A percentile compares a stretch with the other conserved stretches of the same genome.
Conservation (phyloP, 2,329 filamentous ascomycete genomes). For the Pleomassaria siparia region DNA sequence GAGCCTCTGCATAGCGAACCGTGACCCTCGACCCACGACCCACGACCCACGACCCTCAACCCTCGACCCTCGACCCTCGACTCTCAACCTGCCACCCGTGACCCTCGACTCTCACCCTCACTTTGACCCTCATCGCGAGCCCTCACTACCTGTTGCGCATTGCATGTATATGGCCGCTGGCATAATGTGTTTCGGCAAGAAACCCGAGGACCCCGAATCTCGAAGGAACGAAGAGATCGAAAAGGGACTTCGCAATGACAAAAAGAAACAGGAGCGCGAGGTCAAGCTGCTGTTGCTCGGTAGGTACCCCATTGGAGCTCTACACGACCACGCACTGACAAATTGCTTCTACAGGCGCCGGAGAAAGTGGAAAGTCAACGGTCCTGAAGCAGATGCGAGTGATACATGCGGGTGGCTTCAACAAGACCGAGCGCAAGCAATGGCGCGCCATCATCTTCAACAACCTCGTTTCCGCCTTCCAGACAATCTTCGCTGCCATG, state of each 20-base stretch:
- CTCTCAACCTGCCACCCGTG: neutral
- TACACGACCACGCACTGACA: constrained; percentile 29
- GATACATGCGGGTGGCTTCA: constrained; percentile 92
- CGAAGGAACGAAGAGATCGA: constrained; percentile 73
- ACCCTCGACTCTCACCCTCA: neutral
- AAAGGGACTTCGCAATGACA: constrained; percentile 79
- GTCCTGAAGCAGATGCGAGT: constrained; percentile 99
- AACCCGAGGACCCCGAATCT: constrained; percentile 50
- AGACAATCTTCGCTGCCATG: constrained; percentile 89
- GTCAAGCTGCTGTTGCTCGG: constrained; percentile 93
- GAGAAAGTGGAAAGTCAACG: constrained; percentile 94
- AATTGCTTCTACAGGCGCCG: constrained; percentile 67
- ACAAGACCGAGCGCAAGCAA: constrained; percentile 83
- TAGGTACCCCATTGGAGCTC: constrained; percentile 50
- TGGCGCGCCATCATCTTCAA: constrained; percentile 95
- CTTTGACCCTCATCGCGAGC: neutral
- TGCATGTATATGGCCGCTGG: constrained; percentile 39
- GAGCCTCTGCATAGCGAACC: constrained; percentile 4
- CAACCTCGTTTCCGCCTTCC: constrained; percentile 91
- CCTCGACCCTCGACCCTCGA: neutral
- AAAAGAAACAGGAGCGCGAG: constrained; percentile 81
- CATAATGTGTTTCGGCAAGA: constrained; percentile 57
- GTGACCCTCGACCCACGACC: neutral
- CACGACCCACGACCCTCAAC: neutral
- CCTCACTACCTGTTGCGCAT: neutral